Conservation (phyloP, 345 rosid species). For the Hevea brasiliensis region DNA sequence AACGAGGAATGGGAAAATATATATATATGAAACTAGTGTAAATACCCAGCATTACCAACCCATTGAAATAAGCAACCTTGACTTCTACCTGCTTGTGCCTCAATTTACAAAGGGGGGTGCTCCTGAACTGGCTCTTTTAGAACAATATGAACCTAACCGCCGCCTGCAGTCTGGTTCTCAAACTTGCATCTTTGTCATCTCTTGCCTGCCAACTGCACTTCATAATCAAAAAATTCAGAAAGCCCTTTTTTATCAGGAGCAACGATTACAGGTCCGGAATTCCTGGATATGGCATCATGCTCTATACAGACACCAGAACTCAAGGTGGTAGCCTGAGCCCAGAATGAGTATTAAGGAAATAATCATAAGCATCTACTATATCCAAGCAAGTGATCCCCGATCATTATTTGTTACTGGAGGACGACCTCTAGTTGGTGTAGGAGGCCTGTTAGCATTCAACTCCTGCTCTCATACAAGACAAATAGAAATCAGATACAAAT, state of each 20-base stretch:
- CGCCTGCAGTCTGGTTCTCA: constrained; percentile 35
- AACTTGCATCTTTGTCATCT: constrained; percentile 35
- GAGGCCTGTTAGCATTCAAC: constrained; percentile 90
- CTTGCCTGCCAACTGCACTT: constrained; percentile 30
- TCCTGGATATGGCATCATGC: constrained; percentile 43
- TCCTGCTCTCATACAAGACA: constrained; percentile 49
- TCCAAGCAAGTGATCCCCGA: constrained; percentile 89
- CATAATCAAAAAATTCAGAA: constrained; percentile 26
- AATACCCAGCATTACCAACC: constrained; percentile 40
- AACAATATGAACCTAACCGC: constrained; percentile 29
- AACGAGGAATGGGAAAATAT: constrained; percentile 21
- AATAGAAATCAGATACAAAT: constrained; percentile 1
- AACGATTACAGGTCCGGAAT: constrained; percentile 27
- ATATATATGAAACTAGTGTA: constrained; percentile 32
- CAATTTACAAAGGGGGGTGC: constrained; percentile 48
- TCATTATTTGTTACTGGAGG: constrained; percentile 78
- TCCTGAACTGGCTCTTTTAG: constrained; percentile 25
- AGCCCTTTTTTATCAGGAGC: constrained; percentile 31
- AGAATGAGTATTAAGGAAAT: constrained; percentile 29
- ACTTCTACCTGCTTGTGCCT: constrained; percentile 44
- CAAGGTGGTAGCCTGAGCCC: constrained; percentile 42
- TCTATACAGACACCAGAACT: constrained; percentile 47
- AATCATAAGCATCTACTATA: constrained; percentile 41
- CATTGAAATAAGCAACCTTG: constrained; percentile 21
- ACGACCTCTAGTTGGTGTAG: constrained; percentile 96